Conservation (phyloP, 805 yeast genomes). For the Cyberlindnera americana region DNA sequence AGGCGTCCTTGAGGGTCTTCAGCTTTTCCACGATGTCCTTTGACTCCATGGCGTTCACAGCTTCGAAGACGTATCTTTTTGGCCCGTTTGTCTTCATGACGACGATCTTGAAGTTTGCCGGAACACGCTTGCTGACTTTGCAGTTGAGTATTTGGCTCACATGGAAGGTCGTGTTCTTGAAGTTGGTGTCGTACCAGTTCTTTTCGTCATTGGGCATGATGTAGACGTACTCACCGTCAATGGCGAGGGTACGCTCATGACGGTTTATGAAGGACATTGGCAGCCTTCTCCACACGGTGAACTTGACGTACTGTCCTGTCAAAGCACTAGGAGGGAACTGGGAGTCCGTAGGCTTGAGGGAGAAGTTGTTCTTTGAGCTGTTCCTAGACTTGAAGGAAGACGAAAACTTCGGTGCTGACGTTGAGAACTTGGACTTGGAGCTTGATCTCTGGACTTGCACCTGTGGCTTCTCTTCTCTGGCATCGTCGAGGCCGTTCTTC, state of each 20-base stretch:
- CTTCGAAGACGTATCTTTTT: slow-evolving; percentile 86
- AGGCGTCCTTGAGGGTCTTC: slow-evolving; percentile 52
- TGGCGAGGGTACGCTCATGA: slow-evolving; percentile 77
- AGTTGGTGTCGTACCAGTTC: slow-evolving; percentile 59
- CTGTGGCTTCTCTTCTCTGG: neutral
- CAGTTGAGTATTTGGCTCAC: slow-evolving; percentile 70
- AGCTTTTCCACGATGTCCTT: slow-evolving; percentile 75
- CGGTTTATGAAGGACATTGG: slow-evolving; percentile 77
- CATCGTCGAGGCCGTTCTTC: slow-evolving; percentile 6
- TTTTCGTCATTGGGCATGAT: slow-evolving; percentile 81
- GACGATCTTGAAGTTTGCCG: slow-evolving; percentile 77
- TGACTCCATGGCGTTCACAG: slow-evolving; percentile 55
- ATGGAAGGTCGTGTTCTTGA: slow-evolving; percentile 85
- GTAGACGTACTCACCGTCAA: slow-evolving; percentile 93
- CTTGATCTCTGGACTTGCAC: slow-evolving; percentile 3
- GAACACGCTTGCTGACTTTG: slow-evolving; percentile 73
- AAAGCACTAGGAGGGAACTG: slow-evolving; percentile 20
- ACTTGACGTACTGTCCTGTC: slow-evolving; percentile 54
- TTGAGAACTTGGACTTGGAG: slow-evolving; percentile 3
- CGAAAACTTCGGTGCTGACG: slow-evolving; percentile 14
- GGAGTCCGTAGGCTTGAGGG: slow-evolving; percentile 23
- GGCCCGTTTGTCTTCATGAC: slow-evolving; percentile 64
- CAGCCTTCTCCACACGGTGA: slow-evolving; percentile 86
- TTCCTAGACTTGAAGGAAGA: slow-evolving; percentile 34
- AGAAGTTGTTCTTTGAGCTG: slow-evolving; percentile 27